Evolutionary conservation across 495 filamentous ascomycete genomes (phyloP).

Genomic region (Geopyxis carbonaria): DNA sequence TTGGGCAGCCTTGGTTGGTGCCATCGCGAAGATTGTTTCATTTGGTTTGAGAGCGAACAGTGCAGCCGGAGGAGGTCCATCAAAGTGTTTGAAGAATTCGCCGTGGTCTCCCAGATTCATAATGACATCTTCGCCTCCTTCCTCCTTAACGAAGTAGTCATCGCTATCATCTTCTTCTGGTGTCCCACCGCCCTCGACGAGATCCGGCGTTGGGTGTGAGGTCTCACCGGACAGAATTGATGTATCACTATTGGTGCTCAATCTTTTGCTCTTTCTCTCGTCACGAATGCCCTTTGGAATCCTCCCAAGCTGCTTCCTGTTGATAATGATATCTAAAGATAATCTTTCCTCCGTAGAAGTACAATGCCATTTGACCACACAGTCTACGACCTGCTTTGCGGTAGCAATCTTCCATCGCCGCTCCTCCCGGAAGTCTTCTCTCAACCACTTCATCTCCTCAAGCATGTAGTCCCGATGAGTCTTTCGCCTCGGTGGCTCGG

Average conservation of each 20-base stretch:
- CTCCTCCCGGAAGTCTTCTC: slow-evolving; percentile 87
- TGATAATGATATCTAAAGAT: slow-evolving; percentile 10
- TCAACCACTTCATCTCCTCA: slow-evolving; percentile 91
- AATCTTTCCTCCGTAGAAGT: slow-evolving; percentile 6
- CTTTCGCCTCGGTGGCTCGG: slow-evolving; percentile 56
- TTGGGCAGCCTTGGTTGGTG: slow-evolving; percentile 57
- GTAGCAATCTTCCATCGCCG: slow-evolving; percentile 79
- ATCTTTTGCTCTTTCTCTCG: slow-evolving; percentile 10
- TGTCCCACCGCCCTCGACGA: slow-evolving; percentile 40
- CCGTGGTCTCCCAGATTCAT: slow-evolving; percentile 8
- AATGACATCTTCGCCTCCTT: slow-evolving; percentile 9
- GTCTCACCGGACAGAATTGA: slow-evolving; percentile 7
- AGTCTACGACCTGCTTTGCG: slow-evolving; percentile 32
- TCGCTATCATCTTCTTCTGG: slow-evolving; percentile 34
- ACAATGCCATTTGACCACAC: slow-evolving; percentile 18
- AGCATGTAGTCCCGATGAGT: slow-evolving; percentile 74
- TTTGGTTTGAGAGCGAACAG: slow-evolving; percentile 70
- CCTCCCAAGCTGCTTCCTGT: slow-evolving; percentile 14
- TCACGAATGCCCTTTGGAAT: slow-evolving; percentile 18
- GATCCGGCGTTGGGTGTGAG: slow-evolving; percentile 49
- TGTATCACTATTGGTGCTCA: no score
- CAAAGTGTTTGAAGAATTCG: slow-evolving; percentile 13
- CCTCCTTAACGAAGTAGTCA: slow-evolving; percentile 28
- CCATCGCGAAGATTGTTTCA: slow-evolving; percentile 62
- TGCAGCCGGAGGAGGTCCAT: slow-evolving; percentile 41